Conservation (phyloP, 75 land plant species). For the Isoetes taiwanensis region DNA sequence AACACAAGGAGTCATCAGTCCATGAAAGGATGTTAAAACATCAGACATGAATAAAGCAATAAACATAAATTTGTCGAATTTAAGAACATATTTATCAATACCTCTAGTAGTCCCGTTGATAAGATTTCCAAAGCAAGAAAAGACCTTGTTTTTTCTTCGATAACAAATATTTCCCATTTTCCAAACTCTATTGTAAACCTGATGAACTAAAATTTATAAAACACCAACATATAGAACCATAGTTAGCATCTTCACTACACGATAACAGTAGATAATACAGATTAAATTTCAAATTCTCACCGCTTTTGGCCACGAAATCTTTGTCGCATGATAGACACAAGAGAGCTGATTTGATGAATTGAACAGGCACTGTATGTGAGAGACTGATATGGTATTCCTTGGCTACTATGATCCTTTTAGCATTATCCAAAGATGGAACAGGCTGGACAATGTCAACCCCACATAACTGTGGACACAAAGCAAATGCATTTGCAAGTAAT, state of each 20-base stretch:
- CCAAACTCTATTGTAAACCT: constrained; percentile 78
- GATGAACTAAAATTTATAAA: background rate
- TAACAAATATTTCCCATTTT: constrained; percentile 80
- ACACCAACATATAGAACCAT: background rate
- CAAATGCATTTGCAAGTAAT: background rate
- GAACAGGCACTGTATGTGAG: constrained; percentile 73
- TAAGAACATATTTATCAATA: too few species aligned
- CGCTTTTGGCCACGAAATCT: constrained; percentile 55
- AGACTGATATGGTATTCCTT: constrained; percentile 84
- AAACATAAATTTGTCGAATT: too few species aligned
- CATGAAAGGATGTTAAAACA: too few species aligned
- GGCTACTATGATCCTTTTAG: constrained; percentile 9
- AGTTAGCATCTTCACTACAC: background rate
- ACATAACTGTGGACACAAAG: background rate
- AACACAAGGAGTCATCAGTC: too few species aligned
- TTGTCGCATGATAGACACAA: constrained; percentile 72
- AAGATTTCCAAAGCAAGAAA: constrained; percentile 75
- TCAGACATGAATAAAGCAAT: too few species aligned
- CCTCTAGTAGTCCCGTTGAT: constrained; percentile 54
- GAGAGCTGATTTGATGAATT: constrained; percentile 75
- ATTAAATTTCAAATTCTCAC: constrained; percentile 9
- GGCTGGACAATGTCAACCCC: background rate
- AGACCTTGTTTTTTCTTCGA: constrained; percentile 73
- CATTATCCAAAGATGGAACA: background rate
- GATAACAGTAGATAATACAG: background rate